Percentiles rank a stretch among this genome's conserved stretches.
phyloP scores from a whole-genome alignment of 768 basidiomycete genomes.

The Pleurotus ostreatus region DNA sequence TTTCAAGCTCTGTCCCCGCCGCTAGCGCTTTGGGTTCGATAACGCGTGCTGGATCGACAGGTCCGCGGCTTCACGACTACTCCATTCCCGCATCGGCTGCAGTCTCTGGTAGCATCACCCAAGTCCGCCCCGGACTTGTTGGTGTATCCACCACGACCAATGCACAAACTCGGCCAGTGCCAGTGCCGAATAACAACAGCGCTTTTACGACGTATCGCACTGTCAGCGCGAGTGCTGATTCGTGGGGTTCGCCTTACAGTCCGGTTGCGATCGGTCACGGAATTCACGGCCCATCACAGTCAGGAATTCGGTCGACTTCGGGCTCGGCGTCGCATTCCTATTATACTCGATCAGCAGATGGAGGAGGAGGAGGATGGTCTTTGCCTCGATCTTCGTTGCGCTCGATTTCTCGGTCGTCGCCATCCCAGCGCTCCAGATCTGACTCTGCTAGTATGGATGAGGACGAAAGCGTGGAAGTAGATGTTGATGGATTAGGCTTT shows the following conservation, averaged over 20 bases:
- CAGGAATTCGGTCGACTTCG: background rate
- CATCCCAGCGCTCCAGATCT: slow-evolving; percentile 19
- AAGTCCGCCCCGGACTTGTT: slow-evolving; percentile 56
- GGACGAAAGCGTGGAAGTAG: slow-evolving; percentile 26
- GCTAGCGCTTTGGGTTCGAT: slow-evolving; percentile 19
- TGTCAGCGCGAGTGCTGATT: slow-evolving; percentile 21
- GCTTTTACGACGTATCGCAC: slow-evolving; percentile 18
- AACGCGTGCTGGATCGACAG: slow-evolving; percentile 29
- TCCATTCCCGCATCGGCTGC: slow-evolving; percentile 36
- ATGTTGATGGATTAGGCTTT: slow-evolving; percentile 12
- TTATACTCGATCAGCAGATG: slow-evolving; percentile 17
- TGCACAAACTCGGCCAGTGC: slow-evolving; percentile 8
- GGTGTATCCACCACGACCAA: slow-evolving; percentile 26
- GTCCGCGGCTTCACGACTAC: slow-evolving; percentile 68
- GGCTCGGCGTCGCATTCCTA: slow-evolving; percentile 19
- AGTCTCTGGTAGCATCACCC: slow-evolving; percentile 41
- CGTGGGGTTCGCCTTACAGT: slow-evolving; percentile 21
- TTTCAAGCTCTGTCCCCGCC: slow-evolving; percentile 54
- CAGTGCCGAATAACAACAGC: background rate
- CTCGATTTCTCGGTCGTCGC: slow-evolving; percentile 34
- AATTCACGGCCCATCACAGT: slow-evolving; percentile 11
- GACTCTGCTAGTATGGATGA: slow-evolving; percentile 26
- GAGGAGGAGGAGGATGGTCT: slow-evolving; percentile 41
- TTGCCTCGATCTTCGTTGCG: slow-evolving; percentile 51
- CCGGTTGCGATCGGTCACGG: slow-evolving; percentile 22